phyloP scores from a whole-genome alignment of 1,284 basidiomycete species.

The Porodaedalea pini region DNA sequence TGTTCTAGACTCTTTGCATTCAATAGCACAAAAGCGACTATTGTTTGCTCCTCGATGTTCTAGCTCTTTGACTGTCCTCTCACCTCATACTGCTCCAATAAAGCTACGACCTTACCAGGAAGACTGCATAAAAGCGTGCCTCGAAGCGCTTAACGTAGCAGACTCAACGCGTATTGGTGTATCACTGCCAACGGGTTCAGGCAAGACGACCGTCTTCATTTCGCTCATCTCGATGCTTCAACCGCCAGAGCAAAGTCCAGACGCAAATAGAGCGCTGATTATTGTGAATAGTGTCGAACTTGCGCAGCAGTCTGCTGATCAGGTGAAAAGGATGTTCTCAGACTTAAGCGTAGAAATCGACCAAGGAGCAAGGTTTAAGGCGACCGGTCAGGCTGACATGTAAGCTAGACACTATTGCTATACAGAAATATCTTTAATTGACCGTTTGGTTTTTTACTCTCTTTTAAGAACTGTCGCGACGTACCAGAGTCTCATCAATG shows the following conservation, averaged over 20 bases:
- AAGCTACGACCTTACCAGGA: conserved; percentile 85
- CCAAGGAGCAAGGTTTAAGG: conserved; percentile 75
- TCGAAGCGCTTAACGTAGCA: conserved; percentile 61
- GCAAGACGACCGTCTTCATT: conserved; percentile 93
- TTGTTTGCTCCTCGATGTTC: too few species aligned
- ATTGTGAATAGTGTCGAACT: conserved; percentile 88
- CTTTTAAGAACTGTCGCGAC: conserved; percentile 82
- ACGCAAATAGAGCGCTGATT: conserved; percentile 64
- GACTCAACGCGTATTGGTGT: conserved; percentile 78
- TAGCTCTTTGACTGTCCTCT: too few species aligned
- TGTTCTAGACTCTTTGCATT: too few species aligned
- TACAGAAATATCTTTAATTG: conserved; percentile 1
- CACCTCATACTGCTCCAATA: too few species aligned
- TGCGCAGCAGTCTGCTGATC: conserved; percentile 81
- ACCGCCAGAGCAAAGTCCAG: conserved; percentile 39
- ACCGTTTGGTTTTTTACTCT: conserved; percentile 1
- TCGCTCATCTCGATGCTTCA: conserved; percentile 64
- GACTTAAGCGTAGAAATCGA: conserved; percentile 86
- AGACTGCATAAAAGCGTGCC: conserved; percentile 78
- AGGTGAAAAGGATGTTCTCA: conserved; percentile 68
- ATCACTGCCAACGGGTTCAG: conserved; percentile 87
- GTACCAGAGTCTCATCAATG: conserved; percentile 80
- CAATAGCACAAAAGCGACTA: too few species aligned
- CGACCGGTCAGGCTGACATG: conserved; percentile 84
- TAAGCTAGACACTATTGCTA: conserved; percentile 47